Conservation (phyloP, 345 rosid species). For the Iberis pinnata region DNA sequence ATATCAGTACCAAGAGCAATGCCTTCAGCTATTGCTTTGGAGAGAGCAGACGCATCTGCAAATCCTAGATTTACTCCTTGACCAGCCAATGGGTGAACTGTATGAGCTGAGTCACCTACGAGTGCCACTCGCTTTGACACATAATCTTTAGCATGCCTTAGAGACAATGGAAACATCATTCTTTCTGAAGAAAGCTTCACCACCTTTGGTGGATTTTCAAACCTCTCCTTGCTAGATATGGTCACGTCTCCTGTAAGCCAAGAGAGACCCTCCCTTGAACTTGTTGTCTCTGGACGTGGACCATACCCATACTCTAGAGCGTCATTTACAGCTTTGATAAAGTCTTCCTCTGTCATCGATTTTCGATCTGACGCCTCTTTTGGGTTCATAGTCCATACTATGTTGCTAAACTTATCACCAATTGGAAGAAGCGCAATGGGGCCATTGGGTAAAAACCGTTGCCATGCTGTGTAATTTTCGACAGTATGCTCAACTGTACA, state of each 20-base stretch:
- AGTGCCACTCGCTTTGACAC: conserved; percentile 63
- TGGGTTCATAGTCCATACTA: conserved; percentile 93
- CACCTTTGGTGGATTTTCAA: conserved; percentile 74
- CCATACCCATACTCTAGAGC: conserved; percentile 83
- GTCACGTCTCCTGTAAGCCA: conserved; percentile 46
- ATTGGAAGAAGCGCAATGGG: conserved; percentile 87
- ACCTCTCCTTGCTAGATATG: conserved; percentile 46
- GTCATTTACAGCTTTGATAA: conserved; percentile 64
- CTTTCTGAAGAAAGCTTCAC: conserved; percentile 69
- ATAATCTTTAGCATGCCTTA: conserved; percentile 65
- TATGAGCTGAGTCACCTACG: conserved; percentile 90
- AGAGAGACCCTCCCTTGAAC: conserved; percentile 42
- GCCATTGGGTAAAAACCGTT: conserved; percentile 85
- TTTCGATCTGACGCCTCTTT: conserved; percentile 54
- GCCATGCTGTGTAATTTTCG: conserved; percentile 79
- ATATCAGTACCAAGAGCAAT: conserved; percentile 76
- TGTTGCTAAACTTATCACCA: conserved; percentile 82
- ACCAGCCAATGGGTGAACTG: conserved; percentile 94
- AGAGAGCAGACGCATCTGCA: conserved; percentile 73
- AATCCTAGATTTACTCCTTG: conserved; percentile 97
- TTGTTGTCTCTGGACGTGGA: conserved; percentile 61
- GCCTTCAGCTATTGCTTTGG: conserved; percentile 61
- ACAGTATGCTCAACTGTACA: conserved; percentile 81
- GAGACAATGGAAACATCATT: conserved; percentile 83
- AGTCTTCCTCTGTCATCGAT: conserved; percentile 69